Evolutionary conservation across 208 protist genomes (phyloP).

Genomic region (Acanthamoeba sp.): DNA sequence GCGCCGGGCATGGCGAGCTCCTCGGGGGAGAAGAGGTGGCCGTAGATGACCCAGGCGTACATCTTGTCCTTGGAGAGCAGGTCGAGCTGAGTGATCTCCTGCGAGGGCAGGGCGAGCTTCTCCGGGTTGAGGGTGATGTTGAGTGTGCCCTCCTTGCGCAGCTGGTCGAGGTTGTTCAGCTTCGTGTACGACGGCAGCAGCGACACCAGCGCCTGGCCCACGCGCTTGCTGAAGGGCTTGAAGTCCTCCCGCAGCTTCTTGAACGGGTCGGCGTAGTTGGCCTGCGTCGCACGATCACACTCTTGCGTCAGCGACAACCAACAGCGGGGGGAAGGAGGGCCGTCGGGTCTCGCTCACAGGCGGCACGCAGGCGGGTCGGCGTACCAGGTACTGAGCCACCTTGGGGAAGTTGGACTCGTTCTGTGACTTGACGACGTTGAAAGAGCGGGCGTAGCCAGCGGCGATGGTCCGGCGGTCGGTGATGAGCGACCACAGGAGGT

Average conservation of each 20-base stretch:
- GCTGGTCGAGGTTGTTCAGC: constrained; percentile 51
- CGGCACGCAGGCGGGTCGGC: background rate
- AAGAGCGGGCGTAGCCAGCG: constrained; percentile 23
- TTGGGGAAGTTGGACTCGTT: constrained; percentile 65
- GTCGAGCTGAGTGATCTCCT: constrained; percentile 20
- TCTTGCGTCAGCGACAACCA: background rate
- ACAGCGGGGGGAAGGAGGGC: too few relatives aligned
- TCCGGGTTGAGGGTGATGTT: constrained; percentile 65
- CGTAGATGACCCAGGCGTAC: constrained; percentile 47
- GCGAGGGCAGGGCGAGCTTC: constrained; percentile 35
- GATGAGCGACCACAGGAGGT: constrained; percentile 61
- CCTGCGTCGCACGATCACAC: background rate
- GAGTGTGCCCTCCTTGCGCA: constrained; percentile 60
- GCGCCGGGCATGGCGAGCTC: constrained; percentile 35
- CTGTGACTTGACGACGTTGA: constrained; percentile 22
- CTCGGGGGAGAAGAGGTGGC: constrained; percentile 50
- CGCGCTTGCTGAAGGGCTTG: constrained; percentile 58
- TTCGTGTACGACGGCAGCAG: constrained; percentile 29
- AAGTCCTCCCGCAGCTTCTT: constrained; percentile 58
- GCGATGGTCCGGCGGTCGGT: constrained; percentile 14
- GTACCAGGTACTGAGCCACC: constrained; percentile 56
- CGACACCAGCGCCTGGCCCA: constrained; percentile 41
- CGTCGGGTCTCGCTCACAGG: background rate
- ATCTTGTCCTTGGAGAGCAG: constrained; percentile 28
- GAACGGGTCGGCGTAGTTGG: constrained; percentile 53